Conservation (phyloP, 2,329 filamentous ascomycete genomes). For the Aspergillus sp. region DNA sequence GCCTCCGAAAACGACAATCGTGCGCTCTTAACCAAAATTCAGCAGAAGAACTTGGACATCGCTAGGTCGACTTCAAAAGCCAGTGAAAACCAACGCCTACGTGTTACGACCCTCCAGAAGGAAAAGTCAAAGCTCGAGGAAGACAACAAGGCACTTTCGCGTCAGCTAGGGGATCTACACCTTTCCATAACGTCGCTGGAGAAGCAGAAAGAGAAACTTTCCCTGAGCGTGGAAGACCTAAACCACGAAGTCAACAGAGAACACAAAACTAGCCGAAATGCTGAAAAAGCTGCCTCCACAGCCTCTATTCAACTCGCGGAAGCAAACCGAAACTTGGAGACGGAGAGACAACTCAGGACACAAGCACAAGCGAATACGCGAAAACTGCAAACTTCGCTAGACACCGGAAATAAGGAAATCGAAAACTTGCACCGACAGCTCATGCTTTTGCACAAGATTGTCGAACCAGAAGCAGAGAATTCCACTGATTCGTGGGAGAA, state of each 20-base stretch:
- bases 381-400: conserved; percentile 75
- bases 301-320: conserved; percentile 82
- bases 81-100: conserved; percentile 76
- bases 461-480: conserved; percentile 72
- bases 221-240: conserved; percentile 83
- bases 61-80: conserved; percentile 84
- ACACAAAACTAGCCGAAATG: conserved; percentile 83
- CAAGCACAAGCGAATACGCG: conserved; percentile 86
- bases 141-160: conserved; percentile 74
- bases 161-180: conserved; percentile 83
- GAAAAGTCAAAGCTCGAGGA: conserved; percentile 85
- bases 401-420: conserved; percentile 77
- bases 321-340: conserved; percentile 83
- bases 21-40: conserved; percentile 91
- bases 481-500: conserved; percentile 68
- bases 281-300: conserved; percentile 82
- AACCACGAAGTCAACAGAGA: conserved; percentile 90
- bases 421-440: conserved; percentile 77
- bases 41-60: conserved; percentile 96
- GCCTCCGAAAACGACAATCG: conserved; percentile 97
- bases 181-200: conserved; percentile 79
- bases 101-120: conserved; percentile 72
- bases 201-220: conserved; percentile 91
- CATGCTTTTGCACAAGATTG: conserved; percentile 78
- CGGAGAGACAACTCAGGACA: conserved; percentile 78